phyloP scores from a whole-genome alignment of 495 filamentous ascomycete species.

The Hypoxylon perforatum region DNA sequence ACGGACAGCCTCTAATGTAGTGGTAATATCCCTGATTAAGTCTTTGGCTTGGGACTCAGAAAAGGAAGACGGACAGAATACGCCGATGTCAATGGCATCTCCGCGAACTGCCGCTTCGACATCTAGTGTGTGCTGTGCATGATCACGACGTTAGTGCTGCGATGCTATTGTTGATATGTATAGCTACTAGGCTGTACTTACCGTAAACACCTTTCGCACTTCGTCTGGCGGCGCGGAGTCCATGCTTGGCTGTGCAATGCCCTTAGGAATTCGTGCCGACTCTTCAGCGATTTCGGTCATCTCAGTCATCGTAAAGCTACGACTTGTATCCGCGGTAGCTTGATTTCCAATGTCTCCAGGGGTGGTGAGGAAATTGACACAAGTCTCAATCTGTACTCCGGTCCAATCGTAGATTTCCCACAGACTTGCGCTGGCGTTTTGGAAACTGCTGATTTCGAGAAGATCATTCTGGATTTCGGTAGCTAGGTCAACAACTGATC shows the following conservation, averaged over 20 bases:
- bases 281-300: slow-evolving; percentile 26
- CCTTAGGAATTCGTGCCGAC: slow-evolving; percentile 1
- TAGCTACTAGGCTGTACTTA: slow-evolving; percentile 34
- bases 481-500: slow-evolving; percentile 39
- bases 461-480: slow-evolving; percentile 54
- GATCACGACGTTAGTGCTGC: slow-evolving; percentile 20
- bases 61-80: slow-evolving; percentile 56
- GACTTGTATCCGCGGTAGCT: slow-evolving; percentile 9
- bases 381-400: slow-evolving; percentile 56
- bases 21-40: slow-evolving; percentile 25
- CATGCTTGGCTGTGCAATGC: slow-evolving; percentile 5
- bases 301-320: slow-evolving; percentile 33
- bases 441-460: slow-evolving; percentile 47
- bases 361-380: slow-evolving; percentile 67
- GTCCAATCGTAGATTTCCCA: slow-evolving; percentile 64
- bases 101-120: slow-evolving; percentile 61
- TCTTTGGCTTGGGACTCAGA: slow-evolving; percentile 11
- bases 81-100: slow-evolving; percentile 62
- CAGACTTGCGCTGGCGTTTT: slow-evolving; percentile 51
- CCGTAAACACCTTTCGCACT: slow-evolving; percentile 47
- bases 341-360: slow-evolving; percentile 37
- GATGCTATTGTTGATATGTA: not conserved
- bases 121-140: slow-evolving; percentile 63
- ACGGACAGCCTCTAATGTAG: slow-evolving; percentile 20
- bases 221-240: slow-evolving; percentile 32